Conservation (phyloP, 306 rosid species). For the Cicer judaicum region DNA sequence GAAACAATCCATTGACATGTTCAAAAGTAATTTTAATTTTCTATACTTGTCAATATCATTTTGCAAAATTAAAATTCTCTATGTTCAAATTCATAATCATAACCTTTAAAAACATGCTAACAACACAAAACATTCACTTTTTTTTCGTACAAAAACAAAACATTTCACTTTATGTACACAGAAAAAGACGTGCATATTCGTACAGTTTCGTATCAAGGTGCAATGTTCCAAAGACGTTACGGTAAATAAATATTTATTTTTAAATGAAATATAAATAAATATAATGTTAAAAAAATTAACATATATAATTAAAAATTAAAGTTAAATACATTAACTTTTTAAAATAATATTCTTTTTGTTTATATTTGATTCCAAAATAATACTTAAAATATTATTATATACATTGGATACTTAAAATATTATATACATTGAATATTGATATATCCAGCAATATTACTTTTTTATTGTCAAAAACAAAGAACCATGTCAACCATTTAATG, state of each 20-base stretch:
- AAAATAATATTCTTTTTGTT: too few relatives aligned
- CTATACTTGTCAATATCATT: background rate
- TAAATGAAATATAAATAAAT: too few relatives aligned
- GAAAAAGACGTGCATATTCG: conserved; percentile 54
- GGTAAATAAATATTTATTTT: background rate
- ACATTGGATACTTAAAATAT: background rate
- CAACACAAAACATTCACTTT: background rate
- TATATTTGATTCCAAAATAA: too few relatives aligned
- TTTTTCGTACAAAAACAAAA: background rate
- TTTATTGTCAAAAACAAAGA: conserved; percentile 48
- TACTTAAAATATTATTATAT: too few relatives aligned
- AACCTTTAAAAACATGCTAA: background rate
- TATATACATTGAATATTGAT: conserved; percentile 42
- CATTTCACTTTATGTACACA: conserved; percentile 3
- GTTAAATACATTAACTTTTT: too few relatives aligned
- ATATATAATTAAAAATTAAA: too few relatives aligned
- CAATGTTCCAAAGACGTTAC: conserved; percentile 26
- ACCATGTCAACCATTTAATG: conserved; percentile 62
- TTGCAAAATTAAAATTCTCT: background rate
- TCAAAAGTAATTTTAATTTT: too few relatives aligned
- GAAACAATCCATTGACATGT: too few relatives aligned
- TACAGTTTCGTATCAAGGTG: conserved; percentile 67
- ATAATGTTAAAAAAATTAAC: too few relatives aligned
- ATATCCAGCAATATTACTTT: conserved; percentile 8
- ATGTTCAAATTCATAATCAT: background rate